A percentile compares a stretch with the other conserved stretches of the same genome.
phyloP scores from a whole-genome alignment of 2,329 filamentous ascomycete species.

The Aspergillus glaucus region DNA sequence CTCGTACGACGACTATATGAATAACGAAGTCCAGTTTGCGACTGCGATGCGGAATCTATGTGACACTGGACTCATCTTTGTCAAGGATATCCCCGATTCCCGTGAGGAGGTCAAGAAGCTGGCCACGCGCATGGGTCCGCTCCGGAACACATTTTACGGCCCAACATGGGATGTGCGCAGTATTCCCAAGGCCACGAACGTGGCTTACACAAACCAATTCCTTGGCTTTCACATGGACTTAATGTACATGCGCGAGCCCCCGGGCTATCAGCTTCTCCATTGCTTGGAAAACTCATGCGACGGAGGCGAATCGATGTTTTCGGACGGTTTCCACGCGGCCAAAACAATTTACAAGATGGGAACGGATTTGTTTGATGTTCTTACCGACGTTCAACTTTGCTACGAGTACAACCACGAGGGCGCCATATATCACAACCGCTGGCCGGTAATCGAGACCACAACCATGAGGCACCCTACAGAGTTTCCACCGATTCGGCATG shows the following conservation, averaged over 20 bases:
- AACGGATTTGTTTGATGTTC: constrained; percentile 17
- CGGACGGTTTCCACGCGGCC: constrained; percentile 63
- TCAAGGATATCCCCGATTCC: constrained; percentile 65
- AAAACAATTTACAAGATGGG: constrained; percentile 9
- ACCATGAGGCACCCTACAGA: neutral
- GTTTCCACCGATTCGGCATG: constrained; percentile 29
- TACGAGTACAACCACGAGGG: constrained; percentile 65
- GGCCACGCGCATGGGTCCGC: constrained; percentile 64
- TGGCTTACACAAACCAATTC: constrained; percentile 77
- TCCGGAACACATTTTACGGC: constrained; percentile 88
- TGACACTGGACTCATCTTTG: constrained; percentile 66
- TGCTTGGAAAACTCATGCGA: constrained; percentile 73
- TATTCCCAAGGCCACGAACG: constrained; percentile 77
- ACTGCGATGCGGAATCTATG: constrained; percentile 58
- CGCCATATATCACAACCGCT: constrained; percentile 55
- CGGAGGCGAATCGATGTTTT: constrained; percentile 82
- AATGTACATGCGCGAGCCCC: constrained; percentile 73
- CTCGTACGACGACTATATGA: constrained; percentile 67
- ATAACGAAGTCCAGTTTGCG: constrained; percentile 51
- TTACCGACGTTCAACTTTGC: constrained; percentile 43
- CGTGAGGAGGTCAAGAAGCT: constrained; percentile 62
- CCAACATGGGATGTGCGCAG: constrained; percentile 82
- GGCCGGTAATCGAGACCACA: constrained; percentile 49
- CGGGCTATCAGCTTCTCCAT: constrained; percentile 80
- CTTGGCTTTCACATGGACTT: constrained; percentile 92